Evolutionary conservation across 305 asterid species (phyloP), one percentile per base, ranked within the genome.

Genomic region (Fraxinus angustifolia): DNA sequence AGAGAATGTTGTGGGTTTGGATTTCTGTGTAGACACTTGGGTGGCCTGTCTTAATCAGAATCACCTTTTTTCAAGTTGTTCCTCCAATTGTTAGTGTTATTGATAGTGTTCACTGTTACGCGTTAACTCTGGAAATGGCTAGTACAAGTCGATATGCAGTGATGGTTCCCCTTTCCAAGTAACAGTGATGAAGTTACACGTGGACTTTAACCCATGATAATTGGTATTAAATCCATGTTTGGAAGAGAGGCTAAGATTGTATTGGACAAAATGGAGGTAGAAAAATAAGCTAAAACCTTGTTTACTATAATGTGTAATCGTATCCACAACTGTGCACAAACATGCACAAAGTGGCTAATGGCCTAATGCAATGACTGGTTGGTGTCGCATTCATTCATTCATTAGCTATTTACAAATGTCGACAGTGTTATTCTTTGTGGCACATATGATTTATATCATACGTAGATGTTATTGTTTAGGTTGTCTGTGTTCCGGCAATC

Each of bases 401-500:
- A 23, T 23, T 23, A 19, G 67, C 67, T 56, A 19, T 56, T 56
- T 50, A 56, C 11, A 56, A 19, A 62, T 23, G 17, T 65, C 31
- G 2, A 26, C 12, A 65, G 73, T 11, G 1, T 70, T 70, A 28
- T 16, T 30, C 40, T 30, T 6, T 68, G 75, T 68, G 40, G 75
- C 11, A 71, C 45, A 0, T 71, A 4, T 6, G 11, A 31, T 33
- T 33, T 16, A 4, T 67, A 70, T 70, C 19, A 6, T 14, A 30
- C 12, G 5, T 16, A 30, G 4, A 17, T 65, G 60, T 17, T 31
- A 31, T 33, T 3, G 10, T 42, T 71, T 68, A 93, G 99, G 91
- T 94, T 77, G 99, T 90, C 6, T 90, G 87, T 10, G 90, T 96
- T 33, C 96, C 97, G 10, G 98, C 99, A 67, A 89, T 91, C 1